Evolutionary conservation across 306 rosid genomes (phyloP), one percentile per base, ranked within the genome.

Genomic region (Corylus heterophylla): DNA sequence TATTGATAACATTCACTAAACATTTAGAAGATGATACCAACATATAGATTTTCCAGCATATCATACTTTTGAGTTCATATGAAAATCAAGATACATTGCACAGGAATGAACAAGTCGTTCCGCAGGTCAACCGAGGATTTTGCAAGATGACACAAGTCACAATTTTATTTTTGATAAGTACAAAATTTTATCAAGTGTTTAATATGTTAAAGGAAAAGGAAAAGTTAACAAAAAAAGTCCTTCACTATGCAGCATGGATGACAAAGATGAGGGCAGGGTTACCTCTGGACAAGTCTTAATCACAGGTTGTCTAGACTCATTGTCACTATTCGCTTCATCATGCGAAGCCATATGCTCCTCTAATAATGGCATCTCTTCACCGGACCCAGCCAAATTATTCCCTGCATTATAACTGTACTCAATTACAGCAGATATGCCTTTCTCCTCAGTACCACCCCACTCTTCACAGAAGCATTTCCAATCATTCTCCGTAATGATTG

Each of bases 391-490:
- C 75, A 84, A 63, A 79, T 69, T 82, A 84, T 84, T 89, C 74
- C 56, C 87, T 17, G 88, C 78, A 80, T 48, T 74, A 80, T 70
- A 77, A 82, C 82, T 81, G 50, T 66, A 73, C 83, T 94, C 93
- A 59, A 94, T 83, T 79, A 80, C 75, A 61, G 92, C 97, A 84
- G 88, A 87, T 79, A 92, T 84, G 84, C 95, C 92, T 68, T 85
- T 84, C 51, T 78, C 87, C 83, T 86, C 90, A 51, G 76, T 79
- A 83, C 97, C 89, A 25, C 80, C 89, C 97, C 97, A 94, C 80
- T 94, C 97, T 89, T 90, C 88, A 86, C 97, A 91, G 82, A 94
- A 94, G 82, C 87, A 89, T 83, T 87, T 92, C 98, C 98, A 94
- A 76, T 92, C 98, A 89, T 85, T 86, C 86, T 92, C 98, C 50